These are phyloP conservation scores for Puccinellia tenuiflora DNA, from an alignment of 176 grass and related monocot species.

Conservation along the genomic window DNA sequence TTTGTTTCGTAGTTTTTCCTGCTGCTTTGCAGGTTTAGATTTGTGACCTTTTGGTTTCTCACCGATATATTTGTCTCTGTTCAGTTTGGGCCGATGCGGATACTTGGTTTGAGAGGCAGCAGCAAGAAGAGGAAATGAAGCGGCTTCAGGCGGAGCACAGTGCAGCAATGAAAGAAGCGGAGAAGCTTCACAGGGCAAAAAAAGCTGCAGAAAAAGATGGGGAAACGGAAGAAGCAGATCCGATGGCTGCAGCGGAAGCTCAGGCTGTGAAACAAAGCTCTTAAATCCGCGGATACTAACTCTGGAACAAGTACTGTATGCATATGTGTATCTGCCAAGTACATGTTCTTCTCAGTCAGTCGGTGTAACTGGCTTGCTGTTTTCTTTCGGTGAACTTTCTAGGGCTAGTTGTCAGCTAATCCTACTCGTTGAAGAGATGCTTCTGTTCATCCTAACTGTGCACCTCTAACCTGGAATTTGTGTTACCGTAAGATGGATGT, in stretches of 20 bases:
- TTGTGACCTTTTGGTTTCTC: neutral
- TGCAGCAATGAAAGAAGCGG: conserved; percentile 83
- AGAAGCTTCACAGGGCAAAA: conserved; percentile 85
- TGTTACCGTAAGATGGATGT: no score
- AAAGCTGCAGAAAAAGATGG: conserved; percentile 69
- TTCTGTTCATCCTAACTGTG: neutral
- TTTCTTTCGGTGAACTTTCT: neutral
- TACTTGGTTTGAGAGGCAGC: conserved; percentile 99
- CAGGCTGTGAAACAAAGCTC: conserved; percentile 49
- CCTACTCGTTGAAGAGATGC: neutral
- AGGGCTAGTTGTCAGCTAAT: neutral
- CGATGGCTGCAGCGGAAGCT: conserved; percentile 67
- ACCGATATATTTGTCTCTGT: conserved; percentile 11
- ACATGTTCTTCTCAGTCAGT: neutral
- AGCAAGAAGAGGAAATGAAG: conserved; percentile 97
- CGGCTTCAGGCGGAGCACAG: conserved; percentile 75
- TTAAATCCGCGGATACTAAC: neutral
- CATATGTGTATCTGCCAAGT: conserved; percentile 9
- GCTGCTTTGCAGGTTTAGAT: neutral
- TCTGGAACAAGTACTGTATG: conserved; percentile 8
- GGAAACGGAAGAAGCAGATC: conserved; percentile 84
- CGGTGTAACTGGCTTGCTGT: neutral
- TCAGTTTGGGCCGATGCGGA: conserved; percentile 97
- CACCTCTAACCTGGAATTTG: neutral
- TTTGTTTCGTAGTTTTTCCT: no score